Evolutionary conservation across 129 eudicot genomes (phyloP).

Genomic region (Arctium lappa): DNA sequence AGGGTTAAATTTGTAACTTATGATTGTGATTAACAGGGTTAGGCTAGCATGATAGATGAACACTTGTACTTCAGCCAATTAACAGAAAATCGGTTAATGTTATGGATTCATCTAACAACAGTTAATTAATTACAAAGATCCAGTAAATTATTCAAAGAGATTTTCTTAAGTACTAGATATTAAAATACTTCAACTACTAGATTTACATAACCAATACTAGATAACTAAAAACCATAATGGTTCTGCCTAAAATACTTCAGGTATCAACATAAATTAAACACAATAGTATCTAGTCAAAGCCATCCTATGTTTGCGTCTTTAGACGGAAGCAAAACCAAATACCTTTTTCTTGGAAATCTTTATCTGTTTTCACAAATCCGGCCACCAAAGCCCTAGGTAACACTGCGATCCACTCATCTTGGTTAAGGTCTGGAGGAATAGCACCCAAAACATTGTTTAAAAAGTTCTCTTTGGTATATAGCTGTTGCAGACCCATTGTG

Average conservation of each 20-base stretch:
- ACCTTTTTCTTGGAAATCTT: slow-evolving; percentile 95
- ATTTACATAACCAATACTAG: not conserved
- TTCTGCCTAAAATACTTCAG: not conserved
- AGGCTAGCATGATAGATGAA: not conserved
- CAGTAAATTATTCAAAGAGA: not conserved
- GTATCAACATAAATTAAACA: not conserved
- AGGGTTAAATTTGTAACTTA: not conserved
- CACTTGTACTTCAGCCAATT: not conserved
- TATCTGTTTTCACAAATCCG: slow-evolving; percentile 95
- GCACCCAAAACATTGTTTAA: slow-evolving; percentile 75
- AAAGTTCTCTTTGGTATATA: slow-evolving; percentile 85
- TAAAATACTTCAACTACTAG: not conserved
- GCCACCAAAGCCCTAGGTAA: slow-evolving; percentile 96
- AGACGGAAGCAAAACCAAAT: not conserved
- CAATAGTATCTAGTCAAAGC: not conserved
- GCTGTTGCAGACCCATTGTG: slow-evolving; percentile 97
- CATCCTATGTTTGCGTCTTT: not conserved
- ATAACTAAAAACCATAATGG: not conserved
- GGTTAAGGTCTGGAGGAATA: slow-evolving; percentile 79
- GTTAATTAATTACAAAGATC: slow-evolving; percentile 1
- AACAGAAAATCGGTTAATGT: not conserved
- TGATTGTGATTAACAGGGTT: not conserved
- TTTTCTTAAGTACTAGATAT: not conserved
- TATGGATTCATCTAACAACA: not conserved
- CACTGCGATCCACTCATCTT: slow-evolving; percentile 88